Conservation (phyloP, 805 yeast genomes). For the Kuraishia cidri region DNA sequence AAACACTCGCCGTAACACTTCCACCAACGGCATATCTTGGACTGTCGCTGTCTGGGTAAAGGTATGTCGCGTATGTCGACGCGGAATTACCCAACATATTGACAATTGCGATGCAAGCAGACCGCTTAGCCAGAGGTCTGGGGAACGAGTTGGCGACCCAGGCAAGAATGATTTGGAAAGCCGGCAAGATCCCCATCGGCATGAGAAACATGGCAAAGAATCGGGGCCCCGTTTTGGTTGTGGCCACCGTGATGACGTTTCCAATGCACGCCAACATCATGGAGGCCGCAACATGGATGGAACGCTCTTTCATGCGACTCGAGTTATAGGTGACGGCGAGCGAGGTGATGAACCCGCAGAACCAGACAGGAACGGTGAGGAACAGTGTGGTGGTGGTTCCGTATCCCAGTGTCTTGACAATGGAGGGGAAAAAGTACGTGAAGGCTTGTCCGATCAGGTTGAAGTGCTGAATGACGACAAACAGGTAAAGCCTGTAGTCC, state of each 20-base stretch:
- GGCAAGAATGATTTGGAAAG: conserved; percentile 40
- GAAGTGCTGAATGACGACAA: neutral
- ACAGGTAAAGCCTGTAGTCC: neutral
- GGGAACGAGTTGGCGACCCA: conserved; percentile 51
- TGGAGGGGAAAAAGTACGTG: conserved; percentile 47
- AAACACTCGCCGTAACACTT: conserved; percentile 8
- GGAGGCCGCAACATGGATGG: conserved; percentile 37
- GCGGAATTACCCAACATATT: conserved; percentile 49
- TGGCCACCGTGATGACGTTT: conserved; percentile 38
- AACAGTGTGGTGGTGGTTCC: conserved; percentile 39
- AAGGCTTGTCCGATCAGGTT: neutral
- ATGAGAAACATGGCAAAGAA: conserved; percentile 52
- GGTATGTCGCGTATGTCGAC: conserved; percentile 45
- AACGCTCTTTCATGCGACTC: conserved; percentile 47
- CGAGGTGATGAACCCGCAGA: too few species aligned
- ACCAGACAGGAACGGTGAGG: too few species aligned
- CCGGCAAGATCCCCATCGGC: conserved; percentile 47
- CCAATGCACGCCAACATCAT: conserved; percentile 30
- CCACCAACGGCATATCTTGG: conserved; percentile 35
- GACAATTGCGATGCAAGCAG: conserved; percentile 47
- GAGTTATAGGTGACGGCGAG: too few species aligned
- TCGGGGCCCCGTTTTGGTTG: conserved; percentile 46
- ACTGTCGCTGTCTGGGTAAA: conserved; percentile 32
- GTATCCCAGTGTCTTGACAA: conserved; percentile 47
- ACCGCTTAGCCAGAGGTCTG: conserved; percentile 51